Evolutionary conservation across 1,139 yeast genomes (phyloP).

Genomic region (Arxiozyma telluris): DNA sequence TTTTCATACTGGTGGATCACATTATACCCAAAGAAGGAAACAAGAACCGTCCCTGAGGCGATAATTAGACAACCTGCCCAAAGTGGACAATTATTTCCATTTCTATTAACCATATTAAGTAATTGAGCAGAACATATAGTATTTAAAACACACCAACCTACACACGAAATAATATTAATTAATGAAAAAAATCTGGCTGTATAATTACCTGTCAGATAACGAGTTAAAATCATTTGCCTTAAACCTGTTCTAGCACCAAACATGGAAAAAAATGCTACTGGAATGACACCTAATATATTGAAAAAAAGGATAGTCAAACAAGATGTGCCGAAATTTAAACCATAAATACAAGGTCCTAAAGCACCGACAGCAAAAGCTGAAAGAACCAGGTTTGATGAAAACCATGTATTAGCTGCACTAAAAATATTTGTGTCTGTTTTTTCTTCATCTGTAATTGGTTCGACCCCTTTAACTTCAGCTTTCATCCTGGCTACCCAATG

Average conservation of each 20-base stretch:
- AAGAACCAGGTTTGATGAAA: constrained; percentile 81
- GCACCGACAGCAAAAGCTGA: constrained; percentile 82
- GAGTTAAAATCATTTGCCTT: constrained; percentile 79
- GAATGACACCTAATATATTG: constrained; percentile 58
- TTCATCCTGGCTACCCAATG: constrained; percentile 15
- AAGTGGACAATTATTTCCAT: constrained; percentile 58
- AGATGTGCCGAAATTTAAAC: constrained; percentile 57
- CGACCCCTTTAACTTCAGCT: constrained; percentile 43
- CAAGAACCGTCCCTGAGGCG: constrained; percentile 56
- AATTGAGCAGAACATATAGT: constrained; percentile 86
- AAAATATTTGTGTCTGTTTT: constrained; percentile 47
- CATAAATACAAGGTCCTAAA: constrained; percentile 49
- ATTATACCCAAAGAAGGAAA: constrained; percentile 79
- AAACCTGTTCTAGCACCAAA: constrained; percentile 84
- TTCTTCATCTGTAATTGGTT: constrained; percentile 39
- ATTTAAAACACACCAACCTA: constrained; percentile 95
- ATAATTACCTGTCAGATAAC: constrained; percentile 68
- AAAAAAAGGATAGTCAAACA: constrained; percentile 61
- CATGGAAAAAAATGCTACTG: constrained; percentile 78
- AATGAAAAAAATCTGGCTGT: constrained; percentile 72
- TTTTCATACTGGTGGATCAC: constrained; percentile 76
- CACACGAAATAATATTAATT: constrained; percentile 75
- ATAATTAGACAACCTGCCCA: constrained; percentile 87
- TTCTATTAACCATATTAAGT: constrained; percentile 60
- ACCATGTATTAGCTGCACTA: constrained; percentile 84